phyloP scores from a whole-genome alignment of 2,329 filamentous ascomycete genomes.

The Penicillium sp. region DNA sequence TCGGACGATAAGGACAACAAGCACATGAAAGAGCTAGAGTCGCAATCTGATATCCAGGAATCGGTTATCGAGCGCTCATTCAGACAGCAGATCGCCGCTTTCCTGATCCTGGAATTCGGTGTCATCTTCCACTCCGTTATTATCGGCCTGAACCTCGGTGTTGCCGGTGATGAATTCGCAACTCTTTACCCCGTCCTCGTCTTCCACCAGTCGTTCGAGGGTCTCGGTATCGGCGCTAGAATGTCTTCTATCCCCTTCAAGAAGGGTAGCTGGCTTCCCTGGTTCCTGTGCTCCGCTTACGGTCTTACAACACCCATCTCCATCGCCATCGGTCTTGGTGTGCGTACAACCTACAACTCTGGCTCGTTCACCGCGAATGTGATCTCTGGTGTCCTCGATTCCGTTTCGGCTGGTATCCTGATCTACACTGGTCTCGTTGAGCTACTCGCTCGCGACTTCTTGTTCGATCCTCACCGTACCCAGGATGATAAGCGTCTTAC shows the following conservation, averaged over 20 bases:
- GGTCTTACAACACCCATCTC: slow-evolving; percentile 55
- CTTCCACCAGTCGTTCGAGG: slow-evolving; percentile 66
- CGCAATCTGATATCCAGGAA: slow-evolving; percentile 4
- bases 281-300: slow-evolving; percentile 50
- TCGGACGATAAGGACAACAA: slow-evolving; percentile 17
- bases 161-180: slow-evolving; percentile 58
- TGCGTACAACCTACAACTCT: slow-evolving; percentile 46
- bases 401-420: slow-evolving; percentile 51
- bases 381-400: slow-evolving; percentile 49
- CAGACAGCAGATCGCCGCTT: slow-evolving; percentile 40
- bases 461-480: slow-evolving; percentile 51
- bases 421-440: slow-evolving; percentile 54
- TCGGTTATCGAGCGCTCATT: slow-evolving; percentile 30
- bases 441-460: slow-evolving; percentile 51
- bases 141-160: slow-evolving; percentile 62
- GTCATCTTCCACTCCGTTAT: slow-evolving; percentile 66
- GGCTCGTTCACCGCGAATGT: slow-evolving; percentile 45
- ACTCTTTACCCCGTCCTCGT: slow-evolving; percentile 61
- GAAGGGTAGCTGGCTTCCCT: slow-evolving; percentile 48
- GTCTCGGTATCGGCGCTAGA: slow-evolving; percentile 62
- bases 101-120: slow-evolving; percentile 57
- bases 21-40: slow-evolving; percentile 15
- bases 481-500: slow-evolving; percentile 37
- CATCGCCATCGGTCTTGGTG: slow-evolving; percentile 49
- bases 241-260: slow-evolving; percentile 59